Conservation (phyloP, 805 yeast species). For the Candida rishiriensis region DNA sequence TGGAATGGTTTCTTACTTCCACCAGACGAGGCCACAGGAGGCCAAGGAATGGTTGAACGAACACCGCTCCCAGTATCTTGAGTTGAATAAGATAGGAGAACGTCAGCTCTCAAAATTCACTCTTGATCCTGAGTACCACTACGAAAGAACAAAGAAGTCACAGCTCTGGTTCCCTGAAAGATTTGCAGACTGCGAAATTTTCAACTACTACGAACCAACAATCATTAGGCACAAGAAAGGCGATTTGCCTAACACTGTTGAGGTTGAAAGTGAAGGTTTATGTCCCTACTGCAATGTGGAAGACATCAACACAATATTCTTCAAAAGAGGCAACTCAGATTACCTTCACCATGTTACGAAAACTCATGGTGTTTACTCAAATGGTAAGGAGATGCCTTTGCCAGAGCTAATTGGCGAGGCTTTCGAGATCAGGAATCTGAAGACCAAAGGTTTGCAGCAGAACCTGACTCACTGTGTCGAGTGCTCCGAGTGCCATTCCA, state of each 20-base stretch:
- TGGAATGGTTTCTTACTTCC: not conserved
- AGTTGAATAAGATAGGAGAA: not conserved
- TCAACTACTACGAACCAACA: slow-evolving; percentile 17
- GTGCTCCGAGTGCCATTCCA: slow-evolving; percentile 11
- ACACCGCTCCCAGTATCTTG: not conserved
- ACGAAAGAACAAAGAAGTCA: not conserved
- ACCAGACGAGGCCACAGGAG: not conserved
- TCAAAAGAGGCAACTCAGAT: slow-evolving; percentile 20
- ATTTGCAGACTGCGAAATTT: not conserved
- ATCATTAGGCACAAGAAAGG: slow-evolving; percentile 19
- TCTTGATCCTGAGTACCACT: not conserved
- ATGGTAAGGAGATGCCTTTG: slow-evolving; percentile 17
- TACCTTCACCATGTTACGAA: slow-evolving; percentile 25
- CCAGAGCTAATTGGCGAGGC: slow-evolving; percentile 18
- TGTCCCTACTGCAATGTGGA: slow-evolving; percentile 18
- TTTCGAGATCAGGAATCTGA: slow-evolving; percentile 12
- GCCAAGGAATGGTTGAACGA: not conserved
- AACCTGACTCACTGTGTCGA: slow-evolving; percentile 15
- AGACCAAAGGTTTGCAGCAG: slow-evolving; percentile 13
- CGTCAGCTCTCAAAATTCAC: not conserved
- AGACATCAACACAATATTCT: slow-evolving; percentile 13
- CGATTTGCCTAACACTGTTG: not conserved
- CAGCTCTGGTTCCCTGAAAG: not conserved
- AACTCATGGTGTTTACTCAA: slow-evolving; percentile 24
- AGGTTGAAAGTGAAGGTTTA: slow-evolving; percentile 14